These are phyloP conservation scores for Glebionis coronaria DNA, from an alignment of 129 eudicot genomes.

Conservation along the genomic window DNA sequence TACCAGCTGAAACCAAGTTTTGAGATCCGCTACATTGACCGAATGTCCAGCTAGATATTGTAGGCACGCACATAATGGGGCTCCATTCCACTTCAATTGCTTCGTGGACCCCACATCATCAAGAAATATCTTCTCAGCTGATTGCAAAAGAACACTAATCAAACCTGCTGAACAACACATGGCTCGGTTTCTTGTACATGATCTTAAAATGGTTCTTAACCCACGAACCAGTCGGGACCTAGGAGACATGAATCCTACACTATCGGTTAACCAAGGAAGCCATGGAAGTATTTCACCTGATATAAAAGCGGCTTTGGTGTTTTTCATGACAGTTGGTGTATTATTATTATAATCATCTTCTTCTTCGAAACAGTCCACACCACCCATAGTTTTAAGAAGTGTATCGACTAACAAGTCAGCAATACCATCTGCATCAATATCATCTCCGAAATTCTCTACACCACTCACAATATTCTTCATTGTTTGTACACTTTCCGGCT, in stretches of 20 bases:
- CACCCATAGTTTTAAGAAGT: constrained; percentile 98
- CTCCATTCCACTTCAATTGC: constrained; percentile 72
- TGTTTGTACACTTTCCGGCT: constrained; percentile 70
- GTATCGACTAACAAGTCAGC: constrained; percentile 76
- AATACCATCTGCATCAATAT: constrained; percentile 41
- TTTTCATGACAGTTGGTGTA: constrained; percentile 87
- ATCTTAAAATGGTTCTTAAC: constrained; percentile 66
- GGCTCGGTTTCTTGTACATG: constrained; percentile 90
- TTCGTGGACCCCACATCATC: constrained; percentile 51
- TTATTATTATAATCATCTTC: constrained; percentile 54
- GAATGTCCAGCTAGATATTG: constrained; percentile 93
- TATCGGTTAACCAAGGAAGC: constrained; percentile 75
- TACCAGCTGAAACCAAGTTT: constrained; percentile 65
- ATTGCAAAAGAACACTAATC: constrained; percentile 55
- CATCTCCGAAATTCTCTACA: constrained; percentile 56
- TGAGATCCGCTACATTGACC: constrained; percentile 65
- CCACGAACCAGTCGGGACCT: constrained; percentile 90
- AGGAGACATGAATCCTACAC: constrained; percentile 73
- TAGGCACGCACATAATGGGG: constrained; percentile 75
- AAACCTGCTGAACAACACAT: constrained; percentile 91
- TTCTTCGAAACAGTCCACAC: constrained; percentile 93
- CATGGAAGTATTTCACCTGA: constrained; percentile 86
- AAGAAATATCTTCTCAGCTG: constrained; percentile 76
- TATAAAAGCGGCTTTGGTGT: constrained; percentile 83
- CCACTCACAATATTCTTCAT: constrained; percentile 74